Percentiles rank a stretch among this genome's conserved stretches.
Evolutionary conservation across 371 early-diverging fungal genomes (phyloP).

Genomic region (Saksenaea vasiformis): DNA sequence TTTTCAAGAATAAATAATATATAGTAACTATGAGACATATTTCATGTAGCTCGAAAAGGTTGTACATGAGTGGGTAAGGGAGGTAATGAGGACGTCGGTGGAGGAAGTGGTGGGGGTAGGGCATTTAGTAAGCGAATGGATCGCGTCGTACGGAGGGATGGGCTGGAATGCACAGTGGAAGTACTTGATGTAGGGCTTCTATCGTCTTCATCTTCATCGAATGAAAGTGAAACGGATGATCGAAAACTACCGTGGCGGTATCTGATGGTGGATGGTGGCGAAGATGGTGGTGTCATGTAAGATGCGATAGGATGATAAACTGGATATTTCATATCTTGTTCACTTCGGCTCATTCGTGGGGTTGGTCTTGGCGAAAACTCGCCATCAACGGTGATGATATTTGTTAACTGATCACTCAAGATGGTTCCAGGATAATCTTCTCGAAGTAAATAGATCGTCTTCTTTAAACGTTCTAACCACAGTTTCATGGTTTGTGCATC

Average conservation of each 20-base stretch:
- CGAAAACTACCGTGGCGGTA: neutral
- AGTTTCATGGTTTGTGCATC: slow-evolving; percentile 34
- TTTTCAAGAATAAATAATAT: neutral
- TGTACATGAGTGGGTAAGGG: neutral
- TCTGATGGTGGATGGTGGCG: neutral
- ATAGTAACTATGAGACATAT: neutral
- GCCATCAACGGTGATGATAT: slow-evolving; percentile 18
- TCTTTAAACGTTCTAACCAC: slow-evolving; percentile 36
- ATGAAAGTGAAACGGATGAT: slow-evolving; percentile 1
- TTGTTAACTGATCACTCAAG: neutral
- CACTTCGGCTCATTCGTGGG: neutral
- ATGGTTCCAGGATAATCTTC: slow-evolving; percentile 7
- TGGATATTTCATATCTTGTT: neutral
- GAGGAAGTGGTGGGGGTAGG: slow-evolving; percentile 7
- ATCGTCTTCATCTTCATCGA: neutral
- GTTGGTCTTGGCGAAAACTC: slow-evolving; percentile 11
- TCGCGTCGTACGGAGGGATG: neutral
- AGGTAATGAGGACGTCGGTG: slow-evolving; percentile 5
- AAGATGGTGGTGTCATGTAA: neutral
- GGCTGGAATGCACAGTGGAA: neutral
- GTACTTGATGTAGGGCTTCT: neutral
- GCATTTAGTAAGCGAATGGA: neutral
- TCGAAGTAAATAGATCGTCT: slow-evolving; percentile 25
- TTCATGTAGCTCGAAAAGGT: neutral
- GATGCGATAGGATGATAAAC: neutral